Conservation (phyloP, 345 rosid genomes). For the Anacardium occidentale region DNA sequence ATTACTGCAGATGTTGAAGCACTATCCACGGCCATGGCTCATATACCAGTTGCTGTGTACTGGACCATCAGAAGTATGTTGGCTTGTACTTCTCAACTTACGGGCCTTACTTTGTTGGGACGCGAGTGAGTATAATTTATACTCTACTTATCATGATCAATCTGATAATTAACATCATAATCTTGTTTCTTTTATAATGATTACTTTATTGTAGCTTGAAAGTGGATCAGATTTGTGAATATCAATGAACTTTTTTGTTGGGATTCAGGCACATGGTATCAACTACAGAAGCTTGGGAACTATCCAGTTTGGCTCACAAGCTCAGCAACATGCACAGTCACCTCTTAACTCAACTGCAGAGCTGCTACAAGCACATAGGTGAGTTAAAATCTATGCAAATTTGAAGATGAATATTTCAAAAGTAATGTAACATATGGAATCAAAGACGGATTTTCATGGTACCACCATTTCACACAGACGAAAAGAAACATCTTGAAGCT, state of each 20-base stretch:
- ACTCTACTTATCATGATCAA: background rate
- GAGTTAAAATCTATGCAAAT: conserved; percentile 7
- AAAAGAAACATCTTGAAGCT: conserved; percentile 31
- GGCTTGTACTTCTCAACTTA: conserved; percentile 65
- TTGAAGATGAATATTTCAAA: background rate
- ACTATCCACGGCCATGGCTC: conserved; percentile 35
- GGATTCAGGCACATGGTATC: conserved; percentile 47
- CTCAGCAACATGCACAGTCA: conserved; percentile 48
- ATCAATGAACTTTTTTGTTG: background rate
- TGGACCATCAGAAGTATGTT: conserved; percentile 74
- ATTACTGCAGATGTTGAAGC: conserved; percentile 41
- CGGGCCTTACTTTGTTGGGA: conserved; percentile 48
- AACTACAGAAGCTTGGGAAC: conserved; percentile 67
- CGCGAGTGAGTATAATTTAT: conserved; percentile 46
- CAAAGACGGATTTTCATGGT: background rate
- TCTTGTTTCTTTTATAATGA: background rate
- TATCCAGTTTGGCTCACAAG: conserved; percentile 60
- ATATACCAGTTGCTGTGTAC: conserved; percentile 69
- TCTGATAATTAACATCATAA: background rate
- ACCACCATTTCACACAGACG: conserved; percentile 31
- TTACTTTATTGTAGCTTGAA: background rate
- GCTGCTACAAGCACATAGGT: conserved; percentile 46
- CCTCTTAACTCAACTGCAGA: conserved; percentile 30
- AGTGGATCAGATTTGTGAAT: background rate
- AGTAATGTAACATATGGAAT: background rate